Evolutionary conservation across 495 filamentous ascomycete genomes (phyloP), one percentile per base, ranked within the genome.

Genomic region (Lasiosphaeria hispida): DNA sequence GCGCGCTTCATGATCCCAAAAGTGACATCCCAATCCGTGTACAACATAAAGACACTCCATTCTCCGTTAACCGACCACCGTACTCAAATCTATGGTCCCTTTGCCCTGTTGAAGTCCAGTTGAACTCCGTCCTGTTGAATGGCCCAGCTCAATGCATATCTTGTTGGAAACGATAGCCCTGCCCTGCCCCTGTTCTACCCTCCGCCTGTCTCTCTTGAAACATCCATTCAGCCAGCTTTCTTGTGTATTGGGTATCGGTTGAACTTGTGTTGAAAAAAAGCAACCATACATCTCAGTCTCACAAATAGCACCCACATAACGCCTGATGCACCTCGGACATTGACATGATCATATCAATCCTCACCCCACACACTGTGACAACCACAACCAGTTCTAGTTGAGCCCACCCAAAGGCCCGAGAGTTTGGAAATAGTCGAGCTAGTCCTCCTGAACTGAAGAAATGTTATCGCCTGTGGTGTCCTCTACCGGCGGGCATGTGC

Each of bases 401-500:
- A 13, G 30, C 9, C 7, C 9, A 13, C 9, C 7, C 9, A 13
- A 8, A 34, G 11, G 9, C 33, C 5, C 23, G 10, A 15, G 19
- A 10, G 5, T 7, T 5, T 30, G 23, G 23, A 5, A 30, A 30
- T 5, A 30, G 5, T 2, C 23, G 23, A 15, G 14, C 23, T 55
- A 65, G 8, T 51, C 23, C 58, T 65, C 60, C 38, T 70, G 63
- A 14, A 62, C 43, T 5, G 61, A 67, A 11, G 59, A 64, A 13
- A 63, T 19, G 44, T 60, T 57, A 23, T 60, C 69, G 19, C 65
- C 69, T 6, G 76, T 79, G 19, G 77, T 80, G 47, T 82, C 75
- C 65, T 90, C 87, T 10, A 96, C 91, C 0, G 95, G 93, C 30
- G 88, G 86, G 71, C 94, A 98, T 10, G 92, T 96, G 74, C 91